Evolutionary conservation across 176 grass and related monocot genomes (phyloP).

Genomic region (Thinopyrum elongatum): DNA sequence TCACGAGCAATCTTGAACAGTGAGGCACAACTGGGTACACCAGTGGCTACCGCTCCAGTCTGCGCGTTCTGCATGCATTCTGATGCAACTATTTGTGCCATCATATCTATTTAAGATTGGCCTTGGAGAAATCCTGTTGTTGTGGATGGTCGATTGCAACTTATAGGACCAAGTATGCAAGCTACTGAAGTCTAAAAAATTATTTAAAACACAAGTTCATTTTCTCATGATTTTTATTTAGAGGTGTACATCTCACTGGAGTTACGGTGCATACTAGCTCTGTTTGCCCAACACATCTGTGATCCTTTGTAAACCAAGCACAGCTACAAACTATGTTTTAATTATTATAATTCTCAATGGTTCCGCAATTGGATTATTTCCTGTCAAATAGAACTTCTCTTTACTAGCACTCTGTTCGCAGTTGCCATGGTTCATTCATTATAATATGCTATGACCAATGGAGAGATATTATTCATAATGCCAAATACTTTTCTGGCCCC

Average conservation of each 20-base stretch:
- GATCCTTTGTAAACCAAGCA: neutral
- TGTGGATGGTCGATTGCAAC: neutral
- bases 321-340: neutral
- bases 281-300: neutral
- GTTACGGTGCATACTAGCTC: neutral
- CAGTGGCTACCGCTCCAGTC: too few species aligned
- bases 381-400: neutral
- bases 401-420: neutral
- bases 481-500: neutral
- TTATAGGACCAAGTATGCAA: neutral
- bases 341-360: neutral
- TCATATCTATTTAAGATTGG: too few species aligned
- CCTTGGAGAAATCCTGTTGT: neutral
- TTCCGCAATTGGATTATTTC: neutral
- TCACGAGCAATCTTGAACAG: too few species aligned
- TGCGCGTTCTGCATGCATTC: too few species aligned
- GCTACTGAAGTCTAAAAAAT: neutral
- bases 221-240: neutral
- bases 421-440: neutral
- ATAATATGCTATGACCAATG: neutral
- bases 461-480: neutral
- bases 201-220: neutral
- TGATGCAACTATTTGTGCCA: too few species aligned
- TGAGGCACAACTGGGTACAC: too few species aligned
- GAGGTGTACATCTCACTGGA: neutral